Evolutionary conservation across 176 grass and related monocot genomes (phyloP).

Genomic region (Tuctoria greenei): DNA sequence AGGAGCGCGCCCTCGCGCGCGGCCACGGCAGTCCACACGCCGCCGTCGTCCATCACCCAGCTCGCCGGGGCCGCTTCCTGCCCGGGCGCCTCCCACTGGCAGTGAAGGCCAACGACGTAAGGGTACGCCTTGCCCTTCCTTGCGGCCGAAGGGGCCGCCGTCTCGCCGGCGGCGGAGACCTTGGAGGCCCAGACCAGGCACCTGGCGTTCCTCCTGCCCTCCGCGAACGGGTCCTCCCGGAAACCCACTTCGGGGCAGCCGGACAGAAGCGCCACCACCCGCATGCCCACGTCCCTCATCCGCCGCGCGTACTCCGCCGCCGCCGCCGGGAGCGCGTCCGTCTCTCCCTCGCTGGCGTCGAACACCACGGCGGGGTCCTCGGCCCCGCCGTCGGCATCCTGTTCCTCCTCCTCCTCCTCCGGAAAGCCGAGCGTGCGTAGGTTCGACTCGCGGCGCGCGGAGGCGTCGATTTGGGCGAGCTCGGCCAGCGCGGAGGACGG

Average conservation of each 20-base stretch:
- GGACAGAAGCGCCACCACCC: constrained; percentile 47
- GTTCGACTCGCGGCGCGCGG: background rate
- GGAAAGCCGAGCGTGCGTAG: constrained; percentile 44
- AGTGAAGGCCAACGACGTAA: constrained; percentile 63
- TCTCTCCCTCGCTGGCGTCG: constrained; percentile 37
- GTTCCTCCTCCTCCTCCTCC: constrained; percentile 29
- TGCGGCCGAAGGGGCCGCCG: constrained; percentile 16
- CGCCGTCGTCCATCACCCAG: constrained; percentile 50
- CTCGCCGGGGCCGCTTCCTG: constrained; percentile 30
- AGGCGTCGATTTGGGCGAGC: constrained; percentile 20
- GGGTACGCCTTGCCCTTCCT: constrained; percentile 57
- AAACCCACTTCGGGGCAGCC: constrained; percentile 32
- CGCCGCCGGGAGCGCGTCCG: constrained; percentile 31
- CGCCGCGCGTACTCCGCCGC: constrained; percentile 48
- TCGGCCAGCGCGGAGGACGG: constrained; percentile 52
- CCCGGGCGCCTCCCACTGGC: constrained; percentile 38
- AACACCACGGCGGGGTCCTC: constrained; percentile 39
- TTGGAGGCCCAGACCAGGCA: constrained; percentile 65
- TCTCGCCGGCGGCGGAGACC: constrained; percentile 23
- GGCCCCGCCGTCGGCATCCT: constrained; percentile 2
- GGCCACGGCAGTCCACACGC: constrained; percentile 44
- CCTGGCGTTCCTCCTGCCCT: constrained; percentile 56
- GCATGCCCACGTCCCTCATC: constrained; percentile 57
- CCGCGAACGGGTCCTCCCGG: constrained; percentile 43
- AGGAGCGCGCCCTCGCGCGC: constrained; percentile 46